Conservation (phyloP, 495 filamentous ascomycete species). For the Beverwykella pulmonaria region DNA sequence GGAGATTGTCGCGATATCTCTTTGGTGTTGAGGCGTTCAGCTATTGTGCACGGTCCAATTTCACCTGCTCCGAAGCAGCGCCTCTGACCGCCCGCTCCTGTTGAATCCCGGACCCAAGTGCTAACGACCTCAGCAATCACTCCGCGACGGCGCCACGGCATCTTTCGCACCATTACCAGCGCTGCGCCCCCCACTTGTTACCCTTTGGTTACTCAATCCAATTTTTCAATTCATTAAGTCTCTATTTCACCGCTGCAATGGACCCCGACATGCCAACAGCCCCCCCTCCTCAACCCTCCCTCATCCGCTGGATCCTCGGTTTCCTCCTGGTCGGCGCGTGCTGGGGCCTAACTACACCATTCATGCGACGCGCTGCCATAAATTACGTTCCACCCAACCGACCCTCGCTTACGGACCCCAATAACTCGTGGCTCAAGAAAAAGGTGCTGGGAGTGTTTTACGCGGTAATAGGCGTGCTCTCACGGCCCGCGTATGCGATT, state of each 20-base stretch:
- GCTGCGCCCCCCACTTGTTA: too few relatives aligned
- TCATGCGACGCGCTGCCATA: conserved; percentile 70
- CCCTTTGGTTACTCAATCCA: not conserved
- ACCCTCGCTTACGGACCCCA: conserved; percentile 52
- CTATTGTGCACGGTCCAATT: not conserved
- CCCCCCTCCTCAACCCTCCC: conserved; percentile 51
- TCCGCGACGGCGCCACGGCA: too few relatives aligned
- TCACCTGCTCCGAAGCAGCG: not conserved
- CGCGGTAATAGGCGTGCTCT: conserved; percentile 75
- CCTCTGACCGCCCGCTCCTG: not conserved
- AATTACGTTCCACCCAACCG: conserved; percentile 58
- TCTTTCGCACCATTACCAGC: too few relatives aligned
- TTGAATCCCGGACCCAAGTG: not conserved
- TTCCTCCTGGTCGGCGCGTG: conserved; percentile 90
- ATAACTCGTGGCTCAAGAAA: conserved; percentile 55
- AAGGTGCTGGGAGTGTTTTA: conserved; percentile 63
- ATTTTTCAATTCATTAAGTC: too few relatives aligned
- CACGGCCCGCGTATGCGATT: conserved; percentile 79
- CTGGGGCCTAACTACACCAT: conserved; percentile 78
- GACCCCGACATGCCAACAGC: conserved; percentile 32
- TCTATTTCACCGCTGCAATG: conserved; percentile 6
- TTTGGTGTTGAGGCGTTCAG: not conserved
- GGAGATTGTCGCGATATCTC: not conserved
- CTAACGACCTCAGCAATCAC: too few relatives aligned
- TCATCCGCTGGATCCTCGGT: conserved; percentile 78